Percentiles rank a stretch among this genome's conserved stretches.
Evolutionary conservation across 2,329 filamentous ascomycete species (phyloP).

Genomic region (Fusarium compactum): DNA sequence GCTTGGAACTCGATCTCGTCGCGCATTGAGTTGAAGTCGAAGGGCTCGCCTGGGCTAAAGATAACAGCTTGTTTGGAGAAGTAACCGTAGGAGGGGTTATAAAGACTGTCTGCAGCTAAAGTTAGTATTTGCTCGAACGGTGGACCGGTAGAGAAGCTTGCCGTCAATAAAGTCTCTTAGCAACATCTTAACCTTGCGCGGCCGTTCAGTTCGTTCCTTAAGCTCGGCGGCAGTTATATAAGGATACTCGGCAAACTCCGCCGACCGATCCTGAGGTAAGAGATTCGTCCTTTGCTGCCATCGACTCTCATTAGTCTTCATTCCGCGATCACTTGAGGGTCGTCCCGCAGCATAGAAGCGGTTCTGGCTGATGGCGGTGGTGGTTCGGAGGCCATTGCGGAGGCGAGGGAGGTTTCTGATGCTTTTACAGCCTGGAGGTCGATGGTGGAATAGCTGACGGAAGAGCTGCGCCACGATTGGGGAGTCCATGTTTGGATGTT

Average conservation of each 20-base stretch:
- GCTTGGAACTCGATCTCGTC: conserved; percentile 89
- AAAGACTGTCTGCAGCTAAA: conserved; percentile 78
- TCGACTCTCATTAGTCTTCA: conserved; percentile 70
- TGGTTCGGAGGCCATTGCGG: conserved; percentile 41
- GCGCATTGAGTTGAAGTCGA: conserved; percentile 83
- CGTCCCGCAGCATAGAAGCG: conserved; percentile 48
- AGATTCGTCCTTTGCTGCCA: conserved; percentile 89
- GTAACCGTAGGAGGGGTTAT: conserved; percentile 95
- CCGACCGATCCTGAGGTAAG: conserved; percentile 79
- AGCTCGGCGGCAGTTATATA: conserved; percentile 87
- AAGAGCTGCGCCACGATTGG: conserved; percentile 82
- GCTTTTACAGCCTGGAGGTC: conserved; percentile 52
- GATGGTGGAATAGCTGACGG: conserved; percentile 83
- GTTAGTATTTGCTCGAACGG: conserved; percentile 37
- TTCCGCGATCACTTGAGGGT: conserved; percentile 54
- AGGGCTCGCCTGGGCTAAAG: conserved; percentile 91
- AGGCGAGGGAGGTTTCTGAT: conserved; percentile 43
- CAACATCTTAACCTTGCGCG: conserved; percentile 93
- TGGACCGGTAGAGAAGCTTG: conserved; percentile 52
- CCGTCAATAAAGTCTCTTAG: conserved; percentile 98
- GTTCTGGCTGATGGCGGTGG: conserved; percentile 34
- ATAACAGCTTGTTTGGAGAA: conserved; percentile 97
- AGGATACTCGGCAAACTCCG: conserved; percentile 86
- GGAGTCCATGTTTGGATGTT: conserved; percentile 76
- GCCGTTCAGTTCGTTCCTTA: conserved; percentile 77